Evolutionary conservation across 139 green algal genomes (phyloP).

Genomic region (Desmodesmus armatus): DNA sequence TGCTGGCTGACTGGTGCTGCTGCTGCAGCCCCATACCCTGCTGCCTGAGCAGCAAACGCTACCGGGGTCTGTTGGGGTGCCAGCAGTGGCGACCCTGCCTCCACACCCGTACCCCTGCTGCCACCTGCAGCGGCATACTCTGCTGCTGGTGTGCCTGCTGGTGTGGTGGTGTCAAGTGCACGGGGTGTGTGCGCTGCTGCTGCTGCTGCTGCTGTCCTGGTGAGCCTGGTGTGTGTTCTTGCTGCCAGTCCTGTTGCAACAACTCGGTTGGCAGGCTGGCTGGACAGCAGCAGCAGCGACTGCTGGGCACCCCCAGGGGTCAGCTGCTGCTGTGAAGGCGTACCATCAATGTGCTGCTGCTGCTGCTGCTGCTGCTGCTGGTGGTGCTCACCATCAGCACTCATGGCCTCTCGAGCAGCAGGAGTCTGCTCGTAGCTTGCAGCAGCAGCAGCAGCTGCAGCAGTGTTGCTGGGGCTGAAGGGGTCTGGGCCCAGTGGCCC

Average conservation of each 20-base stretch:
- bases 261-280: conserved; percentile 22
- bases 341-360: not conserved
- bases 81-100: not conserved
- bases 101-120: not conserved
- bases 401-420: not conserved
- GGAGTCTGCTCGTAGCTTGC: too few species aligned
- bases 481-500: too few species aligned
- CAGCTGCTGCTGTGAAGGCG: conserved; percentile 38
- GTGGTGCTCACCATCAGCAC: not conserved
- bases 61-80: too few species aligned
- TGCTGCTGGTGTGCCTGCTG: not conserved
- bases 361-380: conserved; percentile 27
- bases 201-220: conserved; percentile 5
- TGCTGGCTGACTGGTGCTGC: not conserved
- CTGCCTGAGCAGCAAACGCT: not conserved
- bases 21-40: not conserved
- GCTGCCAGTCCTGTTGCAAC: not conserved
- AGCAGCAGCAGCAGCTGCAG: too few species aligned
- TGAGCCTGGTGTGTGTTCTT: not conserved
- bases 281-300: conserved; percentile 28
- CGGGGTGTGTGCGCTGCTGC: not conserved
- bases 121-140: not conserved
- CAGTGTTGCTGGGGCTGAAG: too few species aligned
- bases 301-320: conserved; percentile 27
- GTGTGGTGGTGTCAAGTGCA: not conserved